Conservation (phyloP, 1,284 basidiomycete species). For the Tylopilus orsonianus region DNA sequence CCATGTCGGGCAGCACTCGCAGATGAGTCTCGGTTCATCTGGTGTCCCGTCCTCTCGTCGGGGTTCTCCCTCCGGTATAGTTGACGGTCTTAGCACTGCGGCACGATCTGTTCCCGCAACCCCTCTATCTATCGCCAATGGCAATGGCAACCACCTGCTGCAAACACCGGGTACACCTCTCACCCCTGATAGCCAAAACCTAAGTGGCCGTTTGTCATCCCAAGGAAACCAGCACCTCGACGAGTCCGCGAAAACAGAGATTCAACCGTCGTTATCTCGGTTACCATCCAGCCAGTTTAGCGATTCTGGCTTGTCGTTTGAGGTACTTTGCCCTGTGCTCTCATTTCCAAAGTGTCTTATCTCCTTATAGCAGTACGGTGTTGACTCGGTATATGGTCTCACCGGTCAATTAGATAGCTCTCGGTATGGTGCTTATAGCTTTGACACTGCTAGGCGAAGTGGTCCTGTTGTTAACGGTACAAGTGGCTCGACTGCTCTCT, state of each 20-base stretch:
- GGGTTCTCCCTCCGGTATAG: slow-evolving; percentile 63
- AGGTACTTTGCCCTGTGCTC: slow-evolving; percentile 38
- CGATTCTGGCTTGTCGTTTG: slow-evolving; percentile 53
- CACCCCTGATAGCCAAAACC: slow-evolving; percentile 55
- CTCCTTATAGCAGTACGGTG: slow-evolving; percentile 48
- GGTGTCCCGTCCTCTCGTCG: slow-evolving; percentile 55
- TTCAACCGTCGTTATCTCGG: slow-evolving; percentile 70
- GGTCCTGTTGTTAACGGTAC: slow-evolving; percentile 46
- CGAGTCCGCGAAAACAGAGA: slow-evolving; percentile 52
- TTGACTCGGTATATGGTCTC: slow-evolving; percentile 60
- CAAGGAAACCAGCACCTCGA: slow-evolving; percentile 50
- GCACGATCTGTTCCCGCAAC: slow-evolving; percentile 77
- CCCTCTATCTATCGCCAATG: slow-evolving; percentile 55
- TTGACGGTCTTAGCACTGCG: slow-evolving; percentile 59
- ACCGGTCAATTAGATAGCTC: slow-evolving; percentile 50
- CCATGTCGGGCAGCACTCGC: slow-evolving; percentile 60
- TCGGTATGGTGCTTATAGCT: slow-evolving; percentile 65
- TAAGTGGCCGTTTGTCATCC: slow-evolving; percentile 60
- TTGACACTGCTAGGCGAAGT: slow-evolving; percentile 50
- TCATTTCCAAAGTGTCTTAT: slow-evolving; percentile 11
- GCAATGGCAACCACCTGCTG: slow-evolving; percentile 47
- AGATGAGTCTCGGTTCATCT: slow-evolving; percentile 47
- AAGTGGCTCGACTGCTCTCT: slow-evolving; percentile 76
- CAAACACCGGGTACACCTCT: slow-evolving; percentile 72
- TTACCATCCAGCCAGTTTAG: slow-evolving; percentile 62